Base-by-base conservation (phyloP, 257 asterid species). In the Salvia miltiorrhiza region DNA sequence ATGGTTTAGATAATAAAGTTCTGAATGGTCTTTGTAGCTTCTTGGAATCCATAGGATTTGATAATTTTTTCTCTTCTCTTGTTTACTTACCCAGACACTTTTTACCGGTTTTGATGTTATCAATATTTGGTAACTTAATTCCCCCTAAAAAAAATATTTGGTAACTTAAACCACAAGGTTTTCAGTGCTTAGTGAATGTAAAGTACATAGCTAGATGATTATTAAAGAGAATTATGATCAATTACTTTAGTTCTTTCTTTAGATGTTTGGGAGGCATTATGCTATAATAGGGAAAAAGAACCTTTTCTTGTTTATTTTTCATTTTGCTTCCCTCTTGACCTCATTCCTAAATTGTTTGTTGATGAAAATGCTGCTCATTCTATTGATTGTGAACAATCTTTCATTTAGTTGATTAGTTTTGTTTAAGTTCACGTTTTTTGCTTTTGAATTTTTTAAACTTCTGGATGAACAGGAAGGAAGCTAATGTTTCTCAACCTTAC, bases 381-480 rank as follows among this genome's bases (percentile, higher is more conserved):
- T 55, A 21, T 56, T 19, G 8, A 16, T 39, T 16, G 13, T 40
- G 41, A 9, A 9, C 7, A 28, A 9, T 11, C 16, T 52, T 24
- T 53, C 19, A 20, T 8, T 28, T 50, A 60, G n/a, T 23, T 68
- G 30, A 52, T 50, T 39, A 30, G 20, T 28, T 21, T 49, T 41
- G 3, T 45, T 65, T 28, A 5, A 45, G 50, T 54, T 70, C 33
- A 33, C 39, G 2, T 28, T 26, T n/a, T 23, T 21, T 52, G 21
- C 35, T 13, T 40, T 52, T 73, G 41, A 53, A 8, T 20, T 26
- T 11, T 37, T 49, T 74, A 23, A 55, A 49, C 40, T 57, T 69
- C 14, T 74, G 45, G 53, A 47, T 78, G 69, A 69, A 74, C 88
- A 92, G 98, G 87, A 85, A 80, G 84, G 98, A 92, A 64, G 71